A percentile compares a stretch with the other conserved stretches of the same genome.
Conservation (phyloP, 257 asterid species). For the Perilla frutescens region DNA sequence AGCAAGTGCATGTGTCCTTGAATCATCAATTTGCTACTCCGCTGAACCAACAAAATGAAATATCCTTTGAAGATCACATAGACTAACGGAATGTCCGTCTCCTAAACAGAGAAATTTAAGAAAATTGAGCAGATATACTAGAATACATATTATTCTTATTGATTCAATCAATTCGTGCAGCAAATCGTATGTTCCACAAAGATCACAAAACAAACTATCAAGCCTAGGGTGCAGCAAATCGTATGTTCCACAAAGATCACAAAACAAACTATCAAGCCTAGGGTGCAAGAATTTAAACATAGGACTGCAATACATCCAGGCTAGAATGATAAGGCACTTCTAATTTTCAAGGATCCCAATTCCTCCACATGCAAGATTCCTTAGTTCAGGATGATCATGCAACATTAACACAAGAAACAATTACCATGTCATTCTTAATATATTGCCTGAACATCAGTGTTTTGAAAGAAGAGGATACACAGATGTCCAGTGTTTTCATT, state of each 20-base stretch:
- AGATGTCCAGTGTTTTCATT: too few species aligned
- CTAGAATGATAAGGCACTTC: neutral
- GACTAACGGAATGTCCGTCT: neutral
- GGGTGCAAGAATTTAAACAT: neutral
- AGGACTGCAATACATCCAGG: neutral
- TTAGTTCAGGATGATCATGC: neutral
- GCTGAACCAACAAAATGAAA: neutral
- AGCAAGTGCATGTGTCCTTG: constrained; percentile 32
- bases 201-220: neutral
- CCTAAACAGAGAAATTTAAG: neutral
- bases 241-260: neutral
- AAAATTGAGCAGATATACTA: neutral
- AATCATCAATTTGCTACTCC: constrained; percentile 30
- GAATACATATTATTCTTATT: neutral
- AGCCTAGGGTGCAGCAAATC: neutral
- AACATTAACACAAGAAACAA: neutral
- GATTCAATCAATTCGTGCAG: neutral
- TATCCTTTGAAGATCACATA: neutral
- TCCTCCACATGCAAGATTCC: neutral
- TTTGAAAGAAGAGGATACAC: too few species aligned
- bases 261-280: neutral
- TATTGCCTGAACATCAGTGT: too few species aligned
- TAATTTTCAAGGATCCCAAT: neutral
- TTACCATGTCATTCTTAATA: too few species aligned
- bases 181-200: neutral